A percentile compares a stretch with the other conserved stretches of the same genome.
phyloP scores from a whole-genome alignment of 805 yeast genomes.

The Lachancea lanzarotensis region DNA sequence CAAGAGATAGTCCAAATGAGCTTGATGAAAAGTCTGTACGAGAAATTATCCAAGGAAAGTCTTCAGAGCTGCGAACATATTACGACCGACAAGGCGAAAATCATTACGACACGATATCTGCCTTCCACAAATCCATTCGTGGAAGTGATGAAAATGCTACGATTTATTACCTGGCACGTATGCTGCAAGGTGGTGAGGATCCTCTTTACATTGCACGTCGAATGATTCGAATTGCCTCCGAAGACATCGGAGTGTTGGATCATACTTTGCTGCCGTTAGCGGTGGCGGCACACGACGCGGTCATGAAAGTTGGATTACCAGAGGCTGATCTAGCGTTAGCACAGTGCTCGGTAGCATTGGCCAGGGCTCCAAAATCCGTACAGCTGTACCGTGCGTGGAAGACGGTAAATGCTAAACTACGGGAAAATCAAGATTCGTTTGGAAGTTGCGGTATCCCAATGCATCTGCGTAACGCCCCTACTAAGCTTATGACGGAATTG shows the following conservation, averaged over 20 bases:
- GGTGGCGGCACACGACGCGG: conserved; percentile 75
- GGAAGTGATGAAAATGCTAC: conserved; percentile 91
- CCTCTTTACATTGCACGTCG: conserved; percentile 84
- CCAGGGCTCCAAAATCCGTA: conserved; percentile 79
- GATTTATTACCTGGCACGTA: conserved; percentile 73
- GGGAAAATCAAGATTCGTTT: conserved; percentile 41
- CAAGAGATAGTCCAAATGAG: conserved; percentile 43
- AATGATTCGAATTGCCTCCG: conserved; percentile 92
- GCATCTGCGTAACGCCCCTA: conserved; percentile 93
- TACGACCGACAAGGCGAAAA: conserved; percentile 87
- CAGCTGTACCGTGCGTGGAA: conserved; percentile 78
- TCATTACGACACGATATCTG: conserved; percentile 93
- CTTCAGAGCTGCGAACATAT: conserved; percentile 32
- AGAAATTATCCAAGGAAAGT: conserved; percentile 41
- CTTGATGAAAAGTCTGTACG: conserved; percentile 31
- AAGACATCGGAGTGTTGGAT: conserved; percentile 85
- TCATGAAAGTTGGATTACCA: conserved; percentile 88
- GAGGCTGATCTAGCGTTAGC: conserved; percentile 86
- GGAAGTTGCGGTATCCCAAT: conserved; percentile 55
- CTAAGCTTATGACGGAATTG: conserved; percentile 77
- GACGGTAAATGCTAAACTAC: conserved; percentile 51
- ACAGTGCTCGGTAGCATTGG: conserved; percentile 88
- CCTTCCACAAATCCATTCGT: conserved; percentile 87
- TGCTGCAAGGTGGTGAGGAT: conserved; percentile 92
- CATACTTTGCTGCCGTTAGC: conserved; percentile 82